These are phyloP conservation scores for Pseudogymnoascus sp. DNA, from an alignment of 2,329 filamentous ascomycete genomes.

Conservation along the genomic window DNA sequence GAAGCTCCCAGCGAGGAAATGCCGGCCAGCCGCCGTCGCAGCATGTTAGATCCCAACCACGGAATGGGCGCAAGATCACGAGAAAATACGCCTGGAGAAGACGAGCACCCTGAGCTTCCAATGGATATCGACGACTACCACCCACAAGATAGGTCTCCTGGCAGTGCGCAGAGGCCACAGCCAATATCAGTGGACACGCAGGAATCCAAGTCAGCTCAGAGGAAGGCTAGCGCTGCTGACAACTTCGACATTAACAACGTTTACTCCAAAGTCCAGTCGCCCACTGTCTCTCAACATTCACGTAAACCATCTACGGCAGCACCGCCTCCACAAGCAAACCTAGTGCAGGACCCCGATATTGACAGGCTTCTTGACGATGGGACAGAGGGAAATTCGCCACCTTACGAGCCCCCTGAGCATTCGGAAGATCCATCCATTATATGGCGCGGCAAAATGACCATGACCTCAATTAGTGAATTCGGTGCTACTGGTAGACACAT, in stretches of 20 bases:
- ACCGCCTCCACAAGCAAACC: slow-evolving; percentile 33
- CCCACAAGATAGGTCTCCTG: slow-evolving; percentile 23
- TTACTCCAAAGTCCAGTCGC: slow-evolving; percentile 75
- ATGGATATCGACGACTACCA: slow-evolving; percentile 26
- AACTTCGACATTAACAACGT: slow-evolving; percentile 81
- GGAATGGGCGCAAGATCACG: slow-evolving; percentile 28
- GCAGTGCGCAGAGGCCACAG: slow-evolving; percentile 13
- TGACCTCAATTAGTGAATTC: slow-evolving; percentile 72
- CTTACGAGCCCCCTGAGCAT: slow-evolving; percentile 75
- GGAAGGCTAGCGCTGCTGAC: slow-evolving; percentile 21
- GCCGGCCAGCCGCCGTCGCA: slow-evolving; percentile 31
- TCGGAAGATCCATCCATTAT: slow-evolving; percentile 62
- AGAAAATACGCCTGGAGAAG: slow-evolving; percentile 31
- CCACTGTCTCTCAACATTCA: slow-evolving; percentile 43
- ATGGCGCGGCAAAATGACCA: slow-evolving; percentile 70
- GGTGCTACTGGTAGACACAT: slow-evolving; percentile 72
- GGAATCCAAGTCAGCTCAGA: background rate
- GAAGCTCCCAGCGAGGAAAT: slow-evolving; percentile 31
- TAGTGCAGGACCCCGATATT: slow-evolving; percentile 73
- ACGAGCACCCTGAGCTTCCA: slow-evolving; percentile 21
- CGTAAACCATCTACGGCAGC: slow-evolving; percentile 42
- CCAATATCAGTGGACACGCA: slow-evolving; percentile 22
- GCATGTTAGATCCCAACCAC: slow-evolving; percentile 31
- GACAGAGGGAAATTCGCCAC: slow-evolving; percentile 58
- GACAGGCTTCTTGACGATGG: slow-evolving; percentile 82